Conservation (phyloP, 345 rosid species). For the Lepidium sativum region DNA sequence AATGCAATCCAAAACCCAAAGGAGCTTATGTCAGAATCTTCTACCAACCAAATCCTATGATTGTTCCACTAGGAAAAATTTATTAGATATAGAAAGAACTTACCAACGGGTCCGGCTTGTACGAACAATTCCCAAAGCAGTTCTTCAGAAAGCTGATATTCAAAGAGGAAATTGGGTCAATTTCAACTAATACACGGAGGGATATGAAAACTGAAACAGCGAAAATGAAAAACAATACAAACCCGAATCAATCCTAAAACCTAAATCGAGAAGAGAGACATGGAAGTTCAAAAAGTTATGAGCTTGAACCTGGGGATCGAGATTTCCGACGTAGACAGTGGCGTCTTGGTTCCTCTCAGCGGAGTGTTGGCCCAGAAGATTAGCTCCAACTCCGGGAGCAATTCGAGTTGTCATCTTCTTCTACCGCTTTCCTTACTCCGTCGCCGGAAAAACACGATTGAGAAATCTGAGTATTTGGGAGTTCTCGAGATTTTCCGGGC, state of each 20-base stretch:
- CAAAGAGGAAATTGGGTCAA: background rate
- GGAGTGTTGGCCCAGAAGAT: slow-evolving; percentile 94
- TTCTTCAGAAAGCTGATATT: slow-evolving; percentile 62
- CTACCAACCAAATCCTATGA: background rate
- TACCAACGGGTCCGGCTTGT: slow-evolving; percentile 98
- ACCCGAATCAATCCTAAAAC: slow-evolving; percentile 5
- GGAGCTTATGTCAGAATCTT: background rate
- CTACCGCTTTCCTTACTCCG: background rate
- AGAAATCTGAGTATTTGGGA: slow-evolving; percentile 8
- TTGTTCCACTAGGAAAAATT: background rate
- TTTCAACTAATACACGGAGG: background rate
- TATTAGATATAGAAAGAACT: background rate
- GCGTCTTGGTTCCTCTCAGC: slow-evolving; percentile 98
- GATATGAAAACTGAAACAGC: background rate
- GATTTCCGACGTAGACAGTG: slow-evolving; percentile 87
- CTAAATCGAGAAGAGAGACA: background rate
- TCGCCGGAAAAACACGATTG: slow-evolving; percentile 7
- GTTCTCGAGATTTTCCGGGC: background rate
- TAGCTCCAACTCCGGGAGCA: slow-evolving; percentile 97
- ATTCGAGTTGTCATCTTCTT: slow-evolving; percentile 77
- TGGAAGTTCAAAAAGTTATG: background rate
- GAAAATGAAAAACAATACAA: background rate
- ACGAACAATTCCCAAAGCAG: slow-evolving; percentile 94
- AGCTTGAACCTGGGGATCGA: slow-evolving; percentile 91
- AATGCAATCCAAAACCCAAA: background rate